Percentiles rank a stretch among this genome's conserved stretches.
phyloP scores from a whole-genome alignment of 2,329 filamentous ascomycete genomes.

The Periconia sp. region DNA sequence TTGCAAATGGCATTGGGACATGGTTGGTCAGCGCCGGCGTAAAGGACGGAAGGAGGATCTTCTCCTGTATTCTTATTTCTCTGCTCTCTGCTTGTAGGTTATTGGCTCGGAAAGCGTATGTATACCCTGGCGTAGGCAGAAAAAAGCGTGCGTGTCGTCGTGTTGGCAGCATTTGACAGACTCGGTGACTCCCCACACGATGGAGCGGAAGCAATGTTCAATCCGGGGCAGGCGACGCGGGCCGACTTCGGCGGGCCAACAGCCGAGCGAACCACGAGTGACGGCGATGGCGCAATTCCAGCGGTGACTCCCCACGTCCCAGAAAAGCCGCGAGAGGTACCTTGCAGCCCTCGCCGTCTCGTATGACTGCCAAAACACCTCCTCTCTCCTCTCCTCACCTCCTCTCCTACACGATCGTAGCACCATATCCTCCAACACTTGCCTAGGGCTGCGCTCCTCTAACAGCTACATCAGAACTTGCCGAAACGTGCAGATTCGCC shows the following conservation, averaged over 20 bases:
- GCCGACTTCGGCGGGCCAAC: conserved; percentile 26
- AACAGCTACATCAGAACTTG: not conserved
- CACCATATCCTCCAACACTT: not conserved
- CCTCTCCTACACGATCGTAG: conserved; percentile 1
- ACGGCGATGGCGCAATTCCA: conserved; percentile 40
- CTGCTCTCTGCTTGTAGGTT: no score
- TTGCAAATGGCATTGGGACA: conserved; percentile 9
- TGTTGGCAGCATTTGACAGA: no score
- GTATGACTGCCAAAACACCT: conserved; percentile 8
- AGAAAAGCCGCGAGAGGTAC: conserved; percentile 21
- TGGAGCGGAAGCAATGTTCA: conserved; percentile 1
- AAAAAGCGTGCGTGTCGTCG: conserved; percentile 6
- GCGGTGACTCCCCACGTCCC: conserved; percentile 41
- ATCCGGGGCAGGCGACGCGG: conserved; percentile 13
- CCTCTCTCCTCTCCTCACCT: not conserved
- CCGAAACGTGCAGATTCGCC: not conserved
- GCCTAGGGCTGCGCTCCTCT: not conserved
- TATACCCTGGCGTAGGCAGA: conserved; percentile 9
- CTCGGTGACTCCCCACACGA: no score
- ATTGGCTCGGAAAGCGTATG: no score
- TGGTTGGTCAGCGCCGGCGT: conserved; percentile 12
- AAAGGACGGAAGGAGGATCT: not conserved
- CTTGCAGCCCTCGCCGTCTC: conserved; percentile 30
- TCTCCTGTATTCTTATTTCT: conserved; percentile 2
- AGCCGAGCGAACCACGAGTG: conserved; percentile 29